Conservation (phyloP, 1,139 yeast species). For the Tardiomyces digboiensis region DNA sequence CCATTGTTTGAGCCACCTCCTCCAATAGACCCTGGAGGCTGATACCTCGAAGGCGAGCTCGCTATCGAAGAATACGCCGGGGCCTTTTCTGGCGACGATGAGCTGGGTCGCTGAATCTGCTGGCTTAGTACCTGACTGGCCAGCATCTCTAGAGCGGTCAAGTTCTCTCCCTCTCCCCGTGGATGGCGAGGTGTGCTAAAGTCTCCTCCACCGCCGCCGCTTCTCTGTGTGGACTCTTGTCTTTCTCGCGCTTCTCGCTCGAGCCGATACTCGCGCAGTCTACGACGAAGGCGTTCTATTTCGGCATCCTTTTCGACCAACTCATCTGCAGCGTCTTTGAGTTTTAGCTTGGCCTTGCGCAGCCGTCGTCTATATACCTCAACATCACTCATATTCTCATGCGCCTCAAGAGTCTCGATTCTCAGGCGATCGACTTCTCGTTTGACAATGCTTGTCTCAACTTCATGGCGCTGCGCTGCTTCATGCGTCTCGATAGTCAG, state of each 20-base stretch:
- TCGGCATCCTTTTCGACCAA: slow-evolving; percentile 35
- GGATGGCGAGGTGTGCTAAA: slow-evolving; percentile 3
- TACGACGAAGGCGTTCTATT: slow-evolving; percentile 19
- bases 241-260: slow-evolving; percentile 12
- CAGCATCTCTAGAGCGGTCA: slow-evolving; percentile 25
- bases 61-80: not conserved
- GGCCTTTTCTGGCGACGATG: not conserved
- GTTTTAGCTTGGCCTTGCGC: slow-evolving; percentile 30
- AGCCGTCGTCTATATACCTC: slow-evolving; percentile 30
- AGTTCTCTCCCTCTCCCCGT: slow-evolving; percentile 6
- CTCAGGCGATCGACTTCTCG: slow-evolving; percentile 41
- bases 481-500: slow-evolving; percentile 30
- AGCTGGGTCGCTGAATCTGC: slow-evolving; percentile 8
- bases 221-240: slow-evolving; percentile 6
- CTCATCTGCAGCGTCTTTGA: slow-evolving; percentile 35
- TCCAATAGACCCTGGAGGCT: not conserved
- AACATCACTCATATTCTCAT: slow-evolving; percentile 12
- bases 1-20: not conserved
- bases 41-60: not conserved
- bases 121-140: slow-evolving; percentile 26
- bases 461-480: slow-evolving; percentile 34
- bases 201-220: not conserved
- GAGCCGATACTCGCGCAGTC: slow-evolving; percentile 15
- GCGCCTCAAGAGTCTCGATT: slow-evolving; percentile 21
- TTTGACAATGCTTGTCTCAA: slow-evolving; percentile 36